Evolutionary conservation across 495 filamentous ascomycete species (phyloP).

Genomic region (Amorphotheca resinae): DNA sequence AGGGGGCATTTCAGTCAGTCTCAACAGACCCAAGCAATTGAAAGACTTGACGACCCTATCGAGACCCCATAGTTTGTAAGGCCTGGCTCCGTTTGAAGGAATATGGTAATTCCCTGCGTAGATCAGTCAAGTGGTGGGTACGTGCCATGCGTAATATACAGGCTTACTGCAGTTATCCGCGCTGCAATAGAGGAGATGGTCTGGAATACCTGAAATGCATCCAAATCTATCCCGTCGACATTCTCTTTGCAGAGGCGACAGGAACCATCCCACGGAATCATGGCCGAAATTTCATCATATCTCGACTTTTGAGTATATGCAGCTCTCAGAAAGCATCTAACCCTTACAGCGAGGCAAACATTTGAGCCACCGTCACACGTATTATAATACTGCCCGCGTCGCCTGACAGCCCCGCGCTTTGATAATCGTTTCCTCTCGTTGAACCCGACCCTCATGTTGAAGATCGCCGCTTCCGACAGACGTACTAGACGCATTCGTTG

Average conservation of each 20-base stretch:
- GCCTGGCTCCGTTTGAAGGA: slow-evolving; percentile 12
- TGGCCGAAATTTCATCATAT: slow-evolving; percentile 1
- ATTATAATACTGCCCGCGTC: slow-evolving; percentile 7
- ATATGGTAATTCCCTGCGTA: slow-evolving; percentile 3
- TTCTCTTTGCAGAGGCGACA: not conserved
- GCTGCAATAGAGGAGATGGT: no score
- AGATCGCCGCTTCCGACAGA: not conserved
- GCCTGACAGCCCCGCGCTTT: slow-evolving; percentile 2
- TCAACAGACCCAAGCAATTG: slow-evolving; percentile 5
- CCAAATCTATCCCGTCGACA: not conserved
- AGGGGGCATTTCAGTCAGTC: slow-evolving; percentile 7
- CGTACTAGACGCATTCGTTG: slow-evolving; percentile 2
- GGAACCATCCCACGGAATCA: not conserved
- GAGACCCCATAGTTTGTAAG: slow-evolving; percentile 1
- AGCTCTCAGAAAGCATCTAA: not conserved
- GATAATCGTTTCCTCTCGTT: slow-evolving; percentile 1
- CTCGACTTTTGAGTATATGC: not conserved
- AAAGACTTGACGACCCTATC: slow-evolving; percentile 10
- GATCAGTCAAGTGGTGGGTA: slow-evolving; percentile 8
- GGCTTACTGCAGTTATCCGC: slow-evolving; percentile 10
- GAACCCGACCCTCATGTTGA: not conserved
- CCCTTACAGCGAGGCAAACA: slow-evolving; percentile 5
- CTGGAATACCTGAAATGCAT: not conserved
- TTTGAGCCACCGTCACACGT: slow-evolving; percentile 5
- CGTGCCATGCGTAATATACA: slow-evolving; percentile 4